Evolutionary conservation across 2,329 filamentous ascomycete species (phyloP), one percentile per base, ranked within the genome.

Genomic region (Penicillium concentricum): DNA sequence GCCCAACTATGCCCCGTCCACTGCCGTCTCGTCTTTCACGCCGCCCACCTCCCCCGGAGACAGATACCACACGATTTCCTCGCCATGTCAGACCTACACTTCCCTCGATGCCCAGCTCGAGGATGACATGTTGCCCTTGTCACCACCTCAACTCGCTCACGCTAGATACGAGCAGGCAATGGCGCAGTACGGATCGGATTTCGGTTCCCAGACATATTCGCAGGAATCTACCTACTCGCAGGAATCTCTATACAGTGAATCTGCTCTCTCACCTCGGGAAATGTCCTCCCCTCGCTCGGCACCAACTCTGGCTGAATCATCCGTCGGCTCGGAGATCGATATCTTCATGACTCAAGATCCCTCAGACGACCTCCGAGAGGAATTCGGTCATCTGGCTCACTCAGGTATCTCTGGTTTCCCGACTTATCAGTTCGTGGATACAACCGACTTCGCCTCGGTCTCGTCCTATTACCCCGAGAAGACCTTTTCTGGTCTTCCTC

Each of bases 21-120:
- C 74, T 38, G 68, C 68, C 34, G 70, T 77, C 30, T 79, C 80
- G 51, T 76, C 77, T 2, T 78, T 75, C 56, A 81, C 79, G 4
- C 79, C 79, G 30, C 78, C 79, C 4, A 69, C 76, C 5, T 80
- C 78, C 26, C 79, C 79, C 12, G 73, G 73, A 13, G 72, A 71
- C 58, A 76, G 70, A 51, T 72, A 70, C 18, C 70, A 72, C 39
- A 72, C 74, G 60, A 69, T 72, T 18, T 67, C 72, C 20, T 77
- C 75, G 8, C 73, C 76, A 3, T 59, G 61, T 39, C 61, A 65
- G 24, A 70, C 67, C 47, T 69, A 72, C 24, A 68, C 70, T 20
- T 75, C 76, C 5, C 62, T 76, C 28, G 74, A 70, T n/a, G 72
- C 75, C 22, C 69, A 69, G 45, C 69, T 70, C 8, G 75, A 76